Base-by-base conservation (phyloP, 179 eudicot species). In the Nepenthes alata region DNA sequence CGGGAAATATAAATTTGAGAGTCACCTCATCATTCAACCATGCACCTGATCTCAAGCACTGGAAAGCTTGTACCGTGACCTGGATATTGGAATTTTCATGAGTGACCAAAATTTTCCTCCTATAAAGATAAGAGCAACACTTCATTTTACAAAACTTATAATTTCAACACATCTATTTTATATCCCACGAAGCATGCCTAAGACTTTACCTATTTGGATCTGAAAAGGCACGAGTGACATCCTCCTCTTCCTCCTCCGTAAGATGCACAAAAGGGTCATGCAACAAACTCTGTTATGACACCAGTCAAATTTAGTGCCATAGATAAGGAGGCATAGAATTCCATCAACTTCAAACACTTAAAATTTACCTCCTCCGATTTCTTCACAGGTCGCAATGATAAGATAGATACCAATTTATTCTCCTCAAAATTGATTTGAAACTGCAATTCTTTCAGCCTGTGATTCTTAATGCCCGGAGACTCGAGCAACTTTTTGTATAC, bases 21-120 rank as follows among this genome's bases (percentile, higher is more conserved):
- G 51, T 65, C 52, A 90, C 99, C 87, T 94, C 97, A 63, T 94
- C 99, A 64, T 90, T 91, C 71, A 94, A 71, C 99, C 99, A 94
- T 65, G 75, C 80, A 12, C 83, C 71, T 12, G 86, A 91, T 64
- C 74, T 80, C 84, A 94, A 77, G 75, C 99, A 94, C 67, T 75
- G 89, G 71, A 94, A 60, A 48, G 63, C 14, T 65, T 78, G 82
- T 62, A 87, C 96, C 34, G 95, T 87, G 50, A 94, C 91, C 71
- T 84, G 78, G 67, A 87, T 94, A 67, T 91, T 91, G 51, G 99
- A 90, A 59, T 71, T 80, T 64, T 79, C 86, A 64, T 94, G 97
- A 61, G 77, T 77, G 16, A 78, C 95, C 73, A 94, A 75, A 62
- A 84, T 66, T 69, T 65, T 82, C 62, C 77, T 76, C 82, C 99